phyloP scores from a whole-genome alignment of 2,329 filamentous ascomycete species.

The Rosellinia necatrix region DNA sequence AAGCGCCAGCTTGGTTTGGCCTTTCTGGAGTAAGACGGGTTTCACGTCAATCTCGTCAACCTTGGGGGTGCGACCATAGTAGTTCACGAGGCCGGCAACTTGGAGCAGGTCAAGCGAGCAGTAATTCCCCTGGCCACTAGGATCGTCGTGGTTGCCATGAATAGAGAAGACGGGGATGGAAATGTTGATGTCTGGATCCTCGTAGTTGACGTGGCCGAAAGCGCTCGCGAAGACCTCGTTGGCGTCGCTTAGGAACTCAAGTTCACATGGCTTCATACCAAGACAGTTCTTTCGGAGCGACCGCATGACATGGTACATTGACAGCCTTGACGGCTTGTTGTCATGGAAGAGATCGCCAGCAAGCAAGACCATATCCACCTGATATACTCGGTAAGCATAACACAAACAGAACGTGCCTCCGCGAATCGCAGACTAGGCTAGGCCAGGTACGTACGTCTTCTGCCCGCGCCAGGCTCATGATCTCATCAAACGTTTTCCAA shows the following conservation, averaged over 20 bases:
- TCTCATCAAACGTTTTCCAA: constrained; percentile 94
- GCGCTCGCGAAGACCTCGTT: constrained; percentile 87
- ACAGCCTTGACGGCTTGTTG: constrained; percentile 93
- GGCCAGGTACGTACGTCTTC: constrained; percentile 66
- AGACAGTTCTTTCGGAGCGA: constrained; percentile 91
- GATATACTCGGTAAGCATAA: constrained; percentile 17
- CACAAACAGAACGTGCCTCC: neutral
- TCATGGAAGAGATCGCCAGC: constrained; percentile 97
- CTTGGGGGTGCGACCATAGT: constrained; percentile 90
- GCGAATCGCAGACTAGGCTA: neutral
- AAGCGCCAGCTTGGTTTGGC: constrained; percentile 85
- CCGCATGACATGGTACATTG: constrained; percentile 97
- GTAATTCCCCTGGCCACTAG: constrained; percentile 91
- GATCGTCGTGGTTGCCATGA: constrained; percentile 97
- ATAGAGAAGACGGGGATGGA: constrained; percentile 98
- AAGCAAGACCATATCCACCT: constrained; percentile 94
- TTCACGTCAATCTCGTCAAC: constrained; percentile 93
- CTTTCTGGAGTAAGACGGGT: constrained; percentile 91
- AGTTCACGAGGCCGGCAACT: constrained; percentile 89
- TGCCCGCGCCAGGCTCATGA: constrained; percentile 84
- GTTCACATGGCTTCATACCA: constrained; percentile 91
- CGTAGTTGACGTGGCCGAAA: constrained; percentile 95
- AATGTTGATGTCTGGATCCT: constrained; percentile 95
- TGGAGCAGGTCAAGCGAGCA: constrained; percentile 91
- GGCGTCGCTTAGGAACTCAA: constrained; percentile 93